A percentile compares a stretch with the other conserved stretches of the same genome.
phyloP scores from a whole-genome alignment of 768 basidiomycete genomes.

The Phlebiopsis gigantea region DNA sequence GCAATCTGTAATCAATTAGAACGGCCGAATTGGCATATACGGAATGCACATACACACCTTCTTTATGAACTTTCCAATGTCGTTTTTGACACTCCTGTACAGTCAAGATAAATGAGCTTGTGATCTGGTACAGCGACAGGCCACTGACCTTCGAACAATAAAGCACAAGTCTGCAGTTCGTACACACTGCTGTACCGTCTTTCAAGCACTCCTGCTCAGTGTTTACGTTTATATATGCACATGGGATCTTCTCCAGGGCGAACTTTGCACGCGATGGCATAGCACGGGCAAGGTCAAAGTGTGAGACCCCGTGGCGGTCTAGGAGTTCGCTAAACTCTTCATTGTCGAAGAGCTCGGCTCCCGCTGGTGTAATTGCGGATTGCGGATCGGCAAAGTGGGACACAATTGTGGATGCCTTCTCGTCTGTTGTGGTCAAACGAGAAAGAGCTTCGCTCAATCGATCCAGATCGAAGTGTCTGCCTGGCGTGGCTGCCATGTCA shows the following conservation, averaged over 20 bases:
- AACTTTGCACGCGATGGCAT: no score
- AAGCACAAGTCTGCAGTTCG: constrained; percentile 33
- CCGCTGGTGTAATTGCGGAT: no score
- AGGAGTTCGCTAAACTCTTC: no score
- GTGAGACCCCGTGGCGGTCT: no score
- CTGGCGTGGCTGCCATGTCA: no score
- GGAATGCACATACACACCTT: constrained; percentile 18
- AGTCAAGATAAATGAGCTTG: background rate
- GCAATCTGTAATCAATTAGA: constrained; percentile 22
- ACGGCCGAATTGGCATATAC: background rate
- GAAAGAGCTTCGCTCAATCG: no score
- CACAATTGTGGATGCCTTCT: background rate
- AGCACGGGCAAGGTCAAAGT: no score
- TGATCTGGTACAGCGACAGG: background rate
- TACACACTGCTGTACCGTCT: constrained; percentile 22
- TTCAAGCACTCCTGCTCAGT: constrained; percentile 6
- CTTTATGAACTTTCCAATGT: constrained; percentile 38
- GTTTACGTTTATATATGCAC: background rate
- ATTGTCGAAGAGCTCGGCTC: no score
- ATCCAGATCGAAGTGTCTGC: no score
- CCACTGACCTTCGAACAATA: constrained; percentile 38
- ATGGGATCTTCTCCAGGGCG: no score
- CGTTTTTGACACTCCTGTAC: constrained; percentile 32
- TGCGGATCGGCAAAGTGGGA: background rate
- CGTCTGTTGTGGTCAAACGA: background rate